phyloP scores from a whole-genome alignment of 768 basidiomycete species.

The Sutorius australiensis region DNA sequence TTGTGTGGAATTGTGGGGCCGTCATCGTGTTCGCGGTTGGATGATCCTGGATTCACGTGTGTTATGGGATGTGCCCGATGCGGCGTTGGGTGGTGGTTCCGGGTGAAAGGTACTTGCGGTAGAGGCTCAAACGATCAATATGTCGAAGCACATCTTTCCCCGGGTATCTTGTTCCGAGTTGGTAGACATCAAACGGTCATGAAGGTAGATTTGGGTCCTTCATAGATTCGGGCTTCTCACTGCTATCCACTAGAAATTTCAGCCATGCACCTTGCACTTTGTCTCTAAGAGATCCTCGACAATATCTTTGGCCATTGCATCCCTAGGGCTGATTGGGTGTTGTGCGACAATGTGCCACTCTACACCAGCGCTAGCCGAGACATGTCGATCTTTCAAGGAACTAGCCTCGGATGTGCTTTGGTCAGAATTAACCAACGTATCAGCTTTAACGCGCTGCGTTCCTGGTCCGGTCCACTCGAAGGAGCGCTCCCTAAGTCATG shows the following conservation, averaged over 20 bases:
- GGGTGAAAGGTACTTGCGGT: neutral
- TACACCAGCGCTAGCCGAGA: neutral
- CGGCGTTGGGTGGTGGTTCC: neutral
- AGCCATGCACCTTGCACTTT: no score
- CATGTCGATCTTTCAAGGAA: constrained; percentile 8
- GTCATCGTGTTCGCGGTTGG: no score
- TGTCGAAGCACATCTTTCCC: no score
- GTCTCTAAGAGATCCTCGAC: neutral
- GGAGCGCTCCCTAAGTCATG: neutral
- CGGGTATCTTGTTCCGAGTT: neutral
- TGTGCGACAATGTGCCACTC: neutral
- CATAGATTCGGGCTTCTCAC: neutral
- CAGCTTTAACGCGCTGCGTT: neutral
- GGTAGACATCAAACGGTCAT: neutral
- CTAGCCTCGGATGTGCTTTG: constrained; percentile 8
- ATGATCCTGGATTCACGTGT: neutral
- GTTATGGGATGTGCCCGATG: neutral
- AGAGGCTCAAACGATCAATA: neutral
- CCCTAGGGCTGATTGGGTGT: neutral
- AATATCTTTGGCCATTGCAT: neutral
- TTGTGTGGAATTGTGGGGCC: neutral
- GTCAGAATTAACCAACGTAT: constrained; percentile 2
- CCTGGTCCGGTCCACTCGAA: neutral
- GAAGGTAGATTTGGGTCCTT: neutral
- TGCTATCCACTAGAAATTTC: neutral